Evolutionary conservation across 2,329 filamentous ascomycete genomes (phyloP).

Genomic region (Cercospora berteroae): DNA sequence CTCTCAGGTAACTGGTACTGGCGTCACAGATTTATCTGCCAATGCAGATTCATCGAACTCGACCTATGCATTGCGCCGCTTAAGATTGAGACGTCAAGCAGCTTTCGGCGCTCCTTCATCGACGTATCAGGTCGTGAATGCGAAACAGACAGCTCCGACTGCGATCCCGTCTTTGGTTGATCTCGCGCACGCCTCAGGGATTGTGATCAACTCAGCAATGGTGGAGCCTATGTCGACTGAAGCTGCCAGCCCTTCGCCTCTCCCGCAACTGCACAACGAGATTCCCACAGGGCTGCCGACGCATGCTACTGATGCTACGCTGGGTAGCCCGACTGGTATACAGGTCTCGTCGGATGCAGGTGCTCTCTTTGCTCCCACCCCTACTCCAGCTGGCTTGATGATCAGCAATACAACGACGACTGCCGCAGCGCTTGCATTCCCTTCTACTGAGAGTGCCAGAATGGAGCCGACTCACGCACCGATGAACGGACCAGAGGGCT

Average conservation of each 20-base stretch:
- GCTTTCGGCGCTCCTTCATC: background rate
- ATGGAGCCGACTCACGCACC: background rate
- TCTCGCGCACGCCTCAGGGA: background rate
- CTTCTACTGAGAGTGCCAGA: background rate
- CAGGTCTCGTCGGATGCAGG: background rate
- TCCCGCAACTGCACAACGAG: background rate
- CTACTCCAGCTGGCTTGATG: background rate
- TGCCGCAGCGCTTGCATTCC: background rate
- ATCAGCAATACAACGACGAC: background rate
- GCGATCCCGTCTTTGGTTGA: background rate
- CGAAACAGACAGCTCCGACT: background rate
- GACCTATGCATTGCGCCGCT: background rate
- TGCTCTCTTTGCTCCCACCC: background rate
- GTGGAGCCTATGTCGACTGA: background rate
- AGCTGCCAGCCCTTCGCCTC: background rate
- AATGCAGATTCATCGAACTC: background rate
- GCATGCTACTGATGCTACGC: background rate
- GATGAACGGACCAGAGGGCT: background rate
- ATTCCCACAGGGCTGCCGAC: background rate
- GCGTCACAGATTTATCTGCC: background rate
- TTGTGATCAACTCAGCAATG: background rate
- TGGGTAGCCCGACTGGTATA: background rate
- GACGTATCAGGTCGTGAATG: background rate
- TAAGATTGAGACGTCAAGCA: background rate
- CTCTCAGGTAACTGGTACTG: background rate